Conservation (phyloP, 768 basidiomycete species). For the Rhodotorula babjevae region DNA sequence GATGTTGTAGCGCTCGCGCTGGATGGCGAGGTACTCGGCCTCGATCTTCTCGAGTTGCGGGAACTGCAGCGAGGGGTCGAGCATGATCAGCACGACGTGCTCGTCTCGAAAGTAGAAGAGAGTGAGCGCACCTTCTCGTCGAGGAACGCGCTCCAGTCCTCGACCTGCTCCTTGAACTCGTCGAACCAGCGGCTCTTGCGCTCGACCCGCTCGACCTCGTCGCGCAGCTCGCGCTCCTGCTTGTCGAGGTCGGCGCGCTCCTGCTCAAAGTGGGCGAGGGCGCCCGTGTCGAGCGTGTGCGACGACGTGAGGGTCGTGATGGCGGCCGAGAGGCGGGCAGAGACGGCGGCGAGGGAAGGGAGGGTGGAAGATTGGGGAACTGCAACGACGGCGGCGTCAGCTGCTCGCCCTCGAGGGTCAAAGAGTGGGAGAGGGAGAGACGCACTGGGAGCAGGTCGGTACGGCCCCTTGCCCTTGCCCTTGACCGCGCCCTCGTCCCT, state of each 20-base stretch:
- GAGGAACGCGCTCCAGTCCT: slow-evolving; percentile 50
- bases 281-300: slow-evolving; percentile 42
- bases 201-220: slow-evolving; percentile 48
- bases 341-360: slow-evolving; percentile 46
- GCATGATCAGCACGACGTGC: no score
- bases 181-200: slow-evolving; percentile 50
- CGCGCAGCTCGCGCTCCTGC: slow-evolving; percentile 49
- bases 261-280: slow-evolving; percentile 42
- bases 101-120: neutral
- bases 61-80: slow-evolving; percentile 39
- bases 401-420: neutral
- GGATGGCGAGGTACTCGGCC: slow-evolving; percentile 42
- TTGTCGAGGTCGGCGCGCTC: slow-evolving; percentile 47
- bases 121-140: slow-evolving; percentile 49
- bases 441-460: slow-evolving; percentile 49
- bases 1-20: slow-evolving; percentile 41
- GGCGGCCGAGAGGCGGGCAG: slow-evolving; percentile 46
- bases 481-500: slow-evolving; percentile 18
- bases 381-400: slow-evolving; percentile 17
- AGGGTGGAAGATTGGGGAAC: slow-evolving; percentile 48
- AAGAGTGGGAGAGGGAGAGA: neutral
- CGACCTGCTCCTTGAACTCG: slow-evolving; percentile 50
- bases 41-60: slow-evolving; percentile 50
- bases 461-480: slow-evolving; percentile 27
- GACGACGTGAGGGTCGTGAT: slow-evolving; percentile 43